Evolutionary conservation across 352 stramenopile genomes (phyloP).

Genomic region (Blastocystis sp.): DNA sequence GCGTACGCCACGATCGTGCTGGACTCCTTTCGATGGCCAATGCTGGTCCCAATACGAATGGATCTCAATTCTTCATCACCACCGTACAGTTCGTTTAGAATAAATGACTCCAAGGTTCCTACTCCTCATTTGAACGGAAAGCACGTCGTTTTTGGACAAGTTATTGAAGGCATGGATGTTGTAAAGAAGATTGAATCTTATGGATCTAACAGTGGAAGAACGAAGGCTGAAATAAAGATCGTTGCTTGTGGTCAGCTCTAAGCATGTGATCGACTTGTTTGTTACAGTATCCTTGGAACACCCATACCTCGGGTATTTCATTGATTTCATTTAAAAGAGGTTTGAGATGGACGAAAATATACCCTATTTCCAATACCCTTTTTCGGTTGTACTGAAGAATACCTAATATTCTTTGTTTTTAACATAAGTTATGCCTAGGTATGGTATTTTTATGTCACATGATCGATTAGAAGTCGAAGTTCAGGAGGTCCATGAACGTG

Average conservation of each 20-base stretch:
- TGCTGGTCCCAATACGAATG: slow-evolving; percentile 89
- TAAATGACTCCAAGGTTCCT: slow-evolving; percentile 81
- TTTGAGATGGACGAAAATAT: too few species aligned
- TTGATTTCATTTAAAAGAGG: too few species aligned
- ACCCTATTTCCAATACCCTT: neutral
- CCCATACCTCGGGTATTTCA: too few species aligned
- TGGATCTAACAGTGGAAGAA: slow-evolving; percentile 86
- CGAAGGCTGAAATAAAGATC: slow-evolving; percentile 84
- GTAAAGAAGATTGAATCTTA: slow-evolving; percentile 91
- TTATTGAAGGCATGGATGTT: slow-evolving; percentile 91
- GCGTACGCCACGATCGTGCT: slow-evolving; percentile 81
- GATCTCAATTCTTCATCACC: slow-evolving; percentile 94
- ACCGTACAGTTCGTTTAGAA: slow-evolving; percentile 71
- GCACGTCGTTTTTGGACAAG: slow-evolving; percentile 97
- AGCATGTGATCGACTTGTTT: neutral
- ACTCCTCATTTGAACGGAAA: slow-evolving; percentile 94
- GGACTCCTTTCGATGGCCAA: slow-evolving; percentile 94
- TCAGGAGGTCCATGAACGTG: neutral
- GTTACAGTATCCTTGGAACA: neutral
- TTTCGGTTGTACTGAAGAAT: neutral
- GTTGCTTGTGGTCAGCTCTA: slow-evolving; percentile 82
- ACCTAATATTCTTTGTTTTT: neutral
- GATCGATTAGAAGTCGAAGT: neutral
- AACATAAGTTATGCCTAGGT: neutral
- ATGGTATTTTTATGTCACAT: neutral